Conservation (phyloP, 106 monocot species). For the Dendrobium chrysotoxum region DNA sequence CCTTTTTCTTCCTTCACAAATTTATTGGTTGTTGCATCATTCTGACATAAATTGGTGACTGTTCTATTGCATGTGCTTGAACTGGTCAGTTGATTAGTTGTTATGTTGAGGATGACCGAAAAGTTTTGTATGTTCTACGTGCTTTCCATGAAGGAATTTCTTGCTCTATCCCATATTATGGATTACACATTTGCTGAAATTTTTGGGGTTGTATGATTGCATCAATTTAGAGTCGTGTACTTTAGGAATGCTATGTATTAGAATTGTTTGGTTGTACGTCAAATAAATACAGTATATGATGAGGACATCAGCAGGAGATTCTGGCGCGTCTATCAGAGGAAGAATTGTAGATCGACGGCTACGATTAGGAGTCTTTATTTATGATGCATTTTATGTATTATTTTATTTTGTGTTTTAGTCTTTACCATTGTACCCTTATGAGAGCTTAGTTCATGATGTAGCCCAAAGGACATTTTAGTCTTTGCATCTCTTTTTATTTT, state of each 20-base stretch:
- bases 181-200: background rate
- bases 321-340: too few species aligned
- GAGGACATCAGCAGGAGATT: too few species aligned
- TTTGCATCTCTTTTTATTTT: too few species aligned
- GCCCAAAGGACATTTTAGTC: too few species aligned
- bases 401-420: too few species aligned
- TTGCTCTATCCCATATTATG: background rate
- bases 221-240: background rate
- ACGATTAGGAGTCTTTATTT: too few species aligned
- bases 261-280: background rate
- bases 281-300: background rate
- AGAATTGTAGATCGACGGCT: too few species aligned
- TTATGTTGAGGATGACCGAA: background rate
- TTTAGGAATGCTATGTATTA: background rate
- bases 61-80: background rate
- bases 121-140: too few species aligned
- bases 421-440: too few species aligned
- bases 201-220: background rate
- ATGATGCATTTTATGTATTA: too few species aligned
- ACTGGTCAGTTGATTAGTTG: background rate
- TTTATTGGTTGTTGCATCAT: background rate
- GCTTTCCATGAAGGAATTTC: background rate
- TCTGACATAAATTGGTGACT: background rate
- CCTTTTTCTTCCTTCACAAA: background rate
- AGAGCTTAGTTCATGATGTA: too few species aligned